Base-by-base conservation (phyloP, 2,329 filamentous ascomycete genomes). In the Xylogone sp. region DNA sequence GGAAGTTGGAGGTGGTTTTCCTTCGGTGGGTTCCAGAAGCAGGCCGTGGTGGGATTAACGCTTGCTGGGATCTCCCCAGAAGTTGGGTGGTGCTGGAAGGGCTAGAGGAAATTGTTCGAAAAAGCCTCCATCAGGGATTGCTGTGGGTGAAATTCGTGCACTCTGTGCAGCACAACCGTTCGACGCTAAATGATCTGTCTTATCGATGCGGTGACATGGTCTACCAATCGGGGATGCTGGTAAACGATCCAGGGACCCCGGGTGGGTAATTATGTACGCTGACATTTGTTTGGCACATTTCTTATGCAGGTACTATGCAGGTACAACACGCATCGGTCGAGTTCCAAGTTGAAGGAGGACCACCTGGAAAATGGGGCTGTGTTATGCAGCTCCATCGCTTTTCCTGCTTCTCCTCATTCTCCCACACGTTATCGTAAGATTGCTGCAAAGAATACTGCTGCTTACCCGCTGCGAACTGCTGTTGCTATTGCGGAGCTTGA, bases 241-340 rank as follows among this genome's bases (percentile, higher is more conserved):
- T 6, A 20, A 24, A 18, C 21, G 43, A 39, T 4, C 6, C 34
- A 13, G 13, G 34, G 34, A 9, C 20, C 19, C 43, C 20, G 5
- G 16, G 43, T 44, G 12, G 34, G 24, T 5, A 27, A 27, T 18
- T 39, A 7, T 10, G 18, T 13, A 6, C n/a, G 21, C 43, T 18
- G n/a, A 27, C 43, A 29, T 12, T 31, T 18, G 21, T 18, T 45
- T 24, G 24, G 27, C 45, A 19, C 21, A 48, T 39, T 45, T 46
- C 46, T 16, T 43, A 61, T 62, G 62, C 60, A 62, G 62, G 62
- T 59, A 64, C 60, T 48, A 47, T 48, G 48, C 46, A 24, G 22
- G 29, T 27, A 27, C 24, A 27, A 27, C 24, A 27, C 24, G 24
- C 24, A 27, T 27, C 24, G 5, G 6, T 27, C 24, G 24, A 27